Evolutionary conservation across 2,329 filamentous ascomycete species (phyloP).

Genomic region (Trichoderma sp.): DNA sequence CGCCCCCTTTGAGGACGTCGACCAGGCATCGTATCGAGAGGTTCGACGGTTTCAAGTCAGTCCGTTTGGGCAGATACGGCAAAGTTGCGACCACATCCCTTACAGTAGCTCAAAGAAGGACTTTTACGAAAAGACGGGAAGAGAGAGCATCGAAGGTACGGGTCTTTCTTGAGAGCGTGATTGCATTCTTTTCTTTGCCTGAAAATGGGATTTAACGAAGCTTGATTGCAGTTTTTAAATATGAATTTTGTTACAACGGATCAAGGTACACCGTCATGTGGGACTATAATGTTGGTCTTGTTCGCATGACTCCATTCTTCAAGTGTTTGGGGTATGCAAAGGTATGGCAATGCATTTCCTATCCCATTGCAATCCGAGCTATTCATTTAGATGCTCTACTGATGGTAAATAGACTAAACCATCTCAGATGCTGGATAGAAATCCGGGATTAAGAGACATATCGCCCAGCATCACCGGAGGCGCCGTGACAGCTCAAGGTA

Average conservation of each 20-base stretch:
- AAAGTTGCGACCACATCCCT: constrained; percentile 73
- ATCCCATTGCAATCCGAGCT: neutral
- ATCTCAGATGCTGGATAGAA: constrained; percentile 74
- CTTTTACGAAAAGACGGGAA: constrained; percentile 79
- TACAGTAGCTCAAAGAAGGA: constrained; percentile 94
- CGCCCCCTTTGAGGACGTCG: constrained; percentile 66
- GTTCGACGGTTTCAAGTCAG: constrained; percentile 63
- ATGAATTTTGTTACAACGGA: constrained; percentile 68
- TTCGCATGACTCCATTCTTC: constrained; percentile 92
- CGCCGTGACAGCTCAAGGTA: constrained; percentile 84
- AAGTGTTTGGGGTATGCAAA: constrained; percentile 86
- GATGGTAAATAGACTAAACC: constrained; percentile 67
- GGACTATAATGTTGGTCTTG: constrained; percentile 94
- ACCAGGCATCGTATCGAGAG: constrained; percentile 53
- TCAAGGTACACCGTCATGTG: constrained; percentile 79
- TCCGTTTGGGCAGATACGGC: constrained; percentile 60
- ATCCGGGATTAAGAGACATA: constrained; percentile 81
- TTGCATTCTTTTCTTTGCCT: neutral
- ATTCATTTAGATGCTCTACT: neutral
- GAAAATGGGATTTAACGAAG: neutral
- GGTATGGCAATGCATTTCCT: constrained; percentile 45
- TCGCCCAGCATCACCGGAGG: constrained; percentile 94
- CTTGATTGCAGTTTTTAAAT: constrained; percentile 66
- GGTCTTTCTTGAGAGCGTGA: neutral
- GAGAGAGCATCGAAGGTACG: constrained; percentile 84